Evolutionary conservation across 2,329 filamentous ascomycete genomes (phyloP).

Genomic region (Pseudonectria buxi): DNA sequence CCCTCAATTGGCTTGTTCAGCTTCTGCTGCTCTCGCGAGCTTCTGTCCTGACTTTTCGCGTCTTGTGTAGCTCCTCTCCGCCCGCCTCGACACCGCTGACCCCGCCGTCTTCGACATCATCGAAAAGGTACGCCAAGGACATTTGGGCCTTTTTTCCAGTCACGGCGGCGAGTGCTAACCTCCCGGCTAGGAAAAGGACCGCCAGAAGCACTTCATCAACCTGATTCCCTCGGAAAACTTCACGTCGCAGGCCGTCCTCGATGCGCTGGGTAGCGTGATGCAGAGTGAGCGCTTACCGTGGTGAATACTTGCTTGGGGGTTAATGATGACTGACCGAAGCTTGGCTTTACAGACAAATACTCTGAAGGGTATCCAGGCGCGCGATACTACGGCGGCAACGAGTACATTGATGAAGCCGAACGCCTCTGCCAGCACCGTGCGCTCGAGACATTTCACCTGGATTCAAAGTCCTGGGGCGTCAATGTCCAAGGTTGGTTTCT

Average conservation of each 20-base stretch:
- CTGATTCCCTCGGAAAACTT: conserved; percentile 95
- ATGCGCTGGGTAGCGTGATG: conserved; percentile 90
- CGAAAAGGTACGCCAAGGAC: conserved; percentile 60
- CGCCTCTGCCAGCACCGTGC: conserved; percentile 84
- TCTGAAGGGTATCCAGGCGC: conserved; percentile 97
- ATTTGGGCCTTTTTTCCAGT: neutral
- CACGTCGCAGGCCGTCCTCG: conserved; percentile 84
- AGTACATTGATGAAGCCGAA: conserved; percentile 90
- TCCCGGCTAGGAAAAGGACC: conserved; percentile 69
- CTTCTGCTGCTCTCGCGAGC: neutral
- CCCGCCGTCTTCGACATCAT: conserved; percentile 83
- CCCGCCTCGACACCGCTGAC: conserved; percentile 76
- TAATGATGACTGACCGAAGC: conserved; percentile 2
- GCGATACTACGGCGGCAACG: conserved; percentile 93
- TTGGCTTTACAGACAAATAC: conserved; percentile 70
- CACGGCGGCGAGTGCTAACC: neutral
- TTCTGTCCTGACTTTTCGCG: conserved; percentile 9
- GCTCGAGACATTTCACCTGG: conserved; percentile 77
- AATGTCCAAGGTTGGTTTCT: conserved; percentile 75
- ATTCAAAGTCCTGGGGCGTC: conserved; percentile 86
- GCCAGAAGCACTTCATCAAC: conserved; percentile 98
- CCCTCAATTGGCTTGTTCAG: conserved; percentile 8
- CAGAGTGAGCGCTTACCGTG: conserved; percentile 56
- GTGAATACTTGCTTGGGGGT: neutral
- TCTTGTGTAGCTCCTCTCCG: conserved; percentile 63